Conservation (phyloP, 2,329 filamentous ascomycete species). For the Fusarium tricinctum region DNA sequence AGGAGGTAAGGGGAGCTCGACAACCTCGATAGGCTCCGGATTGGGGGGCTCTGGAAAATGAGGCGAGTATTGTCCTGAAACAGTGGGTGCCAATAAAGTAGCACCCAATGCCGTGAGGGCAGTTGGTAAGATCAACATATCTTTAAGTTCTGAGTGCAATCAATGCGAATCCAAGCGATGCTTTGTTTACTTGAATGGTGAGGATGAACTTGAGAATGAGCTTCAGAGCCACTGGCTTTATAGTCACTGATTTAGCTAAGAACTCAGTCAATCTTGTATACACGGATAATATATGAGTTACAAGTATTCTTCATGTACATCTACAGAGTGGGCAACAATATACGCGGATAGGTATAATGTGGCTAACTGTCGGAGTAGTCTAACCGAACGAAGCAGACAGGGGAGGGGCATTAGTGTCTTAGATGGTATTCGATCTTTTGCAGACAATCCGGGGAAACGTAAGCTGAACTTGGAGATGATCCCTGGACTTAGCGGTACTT, state of each 20-base stretch:
- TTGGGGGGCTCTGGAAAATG: conserved; percentile 6
- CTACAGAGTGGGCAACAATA: no score
- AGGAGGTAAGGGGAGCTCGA: conserved; percentile 10
- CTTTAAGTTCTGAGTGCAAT: neutral
- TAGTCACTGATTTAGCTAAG: neutral
- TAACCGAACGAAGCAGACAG: no score
- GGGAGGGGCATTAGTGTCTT: no score
- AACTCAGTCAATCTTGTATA: neutral
- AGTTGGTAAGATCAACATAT: neutral
- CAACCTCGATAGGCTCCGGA: conserved; percentile 3
- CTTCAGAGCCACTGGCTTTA: neutral
- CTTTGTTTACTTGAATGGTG: neutral
- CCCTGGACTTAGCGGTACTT: neutral
- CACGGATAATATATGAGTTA: neutral
- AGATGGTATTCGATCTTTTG: no score
- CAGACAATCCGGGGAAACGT: neutral
- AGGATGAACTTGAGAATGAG: neutral
- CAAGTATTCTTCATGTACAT: neutral
- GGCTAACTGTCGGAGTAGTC: no score
- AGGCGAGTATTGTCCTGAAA: conserved; percentile 8
- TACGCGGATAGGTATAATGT: no score
- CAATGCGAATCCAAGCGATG: neutral
- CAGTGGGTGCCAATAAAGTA: neutral
- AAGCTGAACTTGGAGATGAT: neutral
- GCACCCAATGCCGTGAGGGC: neutral